Evolutionary conservation across 192 early-diverging fungal species (phyloP).

Genomic region (Chytriomyces sp.): DNA sequence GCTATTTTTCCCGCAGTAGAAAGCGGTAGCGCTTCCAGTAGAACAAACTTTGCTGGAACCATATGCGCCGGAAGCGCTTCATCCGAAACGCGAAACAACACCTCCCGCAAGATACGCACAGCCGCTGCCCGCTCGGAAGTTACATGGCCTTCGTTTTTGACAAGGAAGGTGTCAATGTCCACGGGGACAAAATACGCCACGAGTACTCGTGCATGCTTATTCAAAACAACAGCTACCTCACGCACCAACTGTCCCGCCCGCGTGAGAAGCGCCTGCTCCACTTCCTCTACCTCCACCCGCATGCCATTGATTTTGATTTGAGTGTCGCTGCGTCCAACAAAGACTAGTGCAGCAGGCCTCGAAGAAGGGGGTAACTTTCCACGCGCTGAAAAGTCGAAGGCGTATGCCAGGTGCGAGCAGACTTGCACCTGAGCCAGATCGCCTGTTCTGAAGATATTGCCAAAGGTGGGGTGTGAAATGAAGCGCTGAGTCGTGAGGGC

Average conservation of each 20-base stretch:
- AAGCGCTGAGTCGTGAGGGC: constrained; percentile 20
- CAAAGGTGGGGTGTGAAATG: constrained; percentile 11
- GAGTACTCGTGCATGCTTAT: neutral
- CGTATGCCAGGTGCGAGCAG: neutral
- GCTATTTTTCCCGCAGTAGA: constrained; percentile 22
- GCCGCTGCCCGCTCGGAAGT: too few species aligned
- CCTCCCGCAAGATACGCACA: neutral
- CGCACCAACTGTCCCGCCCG: neutral
- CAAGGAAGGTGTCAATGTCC: neutral
- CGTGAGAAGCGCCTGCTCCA: constrained; percentile 14
- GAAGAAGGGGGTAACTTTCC: too few species aligned
- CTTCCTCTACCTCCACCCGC: constrained; percentile 33
- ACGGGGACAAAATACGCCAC: constrained; percentile 21
- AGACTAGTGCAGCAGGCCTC: constrained; percentile 17
- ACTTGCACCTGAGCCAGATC: constrained; percentile 11
- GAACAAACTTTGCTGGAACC: constrained; percentile 16
- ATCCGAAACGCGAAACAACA: constrained; percentile 4
- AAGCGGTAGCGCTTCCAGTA: constrained; percentile 10
- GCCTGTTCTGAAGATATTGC: constrained; percentile 22
- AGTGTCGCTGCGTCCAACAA: constrained; percentile 25
- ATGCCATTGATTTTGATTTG: constrained; percentile 32
- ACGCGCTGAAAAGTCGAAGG: neutral
- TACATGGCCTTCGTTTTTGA: too few species aligned
- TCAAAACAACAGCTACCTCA: constrained; percentile 24
- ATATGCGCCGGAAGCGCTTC: constrained; percentile 14